phyloP scores from a whole-genome alignment of 2,329 filamentous ascomycete genomes.

The Neopestalotiopsis rosae region DNA sequence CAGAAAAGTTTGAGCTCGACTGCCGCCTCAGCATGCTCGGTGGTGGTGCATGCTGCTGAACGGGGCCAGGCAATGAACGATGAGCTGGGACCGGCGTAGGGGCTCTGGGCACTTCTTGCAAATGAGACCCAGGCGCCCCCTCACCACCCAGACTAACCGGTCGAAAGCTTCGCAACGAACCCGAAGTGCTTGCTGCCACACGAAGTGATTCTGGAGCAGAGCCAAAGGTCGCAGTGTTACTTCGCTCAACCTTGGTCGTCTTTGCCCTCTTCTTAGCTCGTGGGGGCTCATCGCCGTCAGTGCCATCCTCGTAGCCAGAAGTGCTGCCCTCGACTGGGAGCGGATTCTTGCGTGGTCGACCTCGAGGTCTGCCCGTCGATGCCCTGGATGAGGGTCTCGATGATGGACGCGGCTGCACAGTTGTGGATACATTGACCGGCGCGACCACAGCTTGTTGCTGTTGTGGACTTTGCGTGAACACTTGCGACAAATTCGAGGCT shows the following conservation, averaged over 20 bases:
- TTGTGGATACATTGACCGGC: conserved; percentile 19
- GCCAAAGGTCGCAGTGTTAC: conserved; percentile 75
- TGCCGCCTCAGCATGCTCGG: conserved; percentile 64
- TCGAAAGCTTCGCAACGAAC: conserved; percentile 83
- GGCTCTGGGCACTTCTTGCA: conserved; percentile 76
- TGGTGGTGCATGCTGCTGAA: conserved; percentile 37
- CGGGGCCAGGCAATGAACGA: conserved; percentile 26
- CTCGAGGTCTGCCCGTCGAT: conserved; percentile 60
- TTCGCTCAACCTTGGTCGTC: conserved; percentile 73
- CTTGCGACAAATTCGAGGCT: conserved; percentile 17
- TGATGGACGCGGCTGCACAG: conserved; percentile 45
- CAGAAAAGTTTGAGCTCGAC: conserved; percentile 58
- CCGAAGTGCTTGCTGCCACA: conserved; percentile 89
- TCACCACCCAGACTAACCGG: conserved; percentile 65
- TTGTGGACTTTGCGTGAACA: conserved; percentile 19
- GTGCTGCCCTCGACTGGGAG: conserved; percentile 64
- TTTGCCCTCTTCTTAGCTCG: conserved; percentile 79
- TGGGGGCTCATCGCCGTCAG: conserved; percentile 62
- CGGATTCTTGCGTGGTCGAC: conserved; percentile 60
- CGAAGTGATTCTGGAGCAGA: conserved; percentile 79
- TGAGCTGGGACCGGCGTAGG: conserved; percentile 75
- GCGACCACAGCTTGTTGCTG: not conserved
- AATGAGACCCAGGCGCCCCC: conserved; percentile 51
- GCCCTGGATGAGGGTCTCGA: conserved; percentile 62
- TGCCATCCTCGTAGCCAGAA: conserved; percentile 73